Evolutionary conservation across 306 rosid genomes (phyloP).

Genomic region (barrel medic (Medicago truncatula)): DNA sequence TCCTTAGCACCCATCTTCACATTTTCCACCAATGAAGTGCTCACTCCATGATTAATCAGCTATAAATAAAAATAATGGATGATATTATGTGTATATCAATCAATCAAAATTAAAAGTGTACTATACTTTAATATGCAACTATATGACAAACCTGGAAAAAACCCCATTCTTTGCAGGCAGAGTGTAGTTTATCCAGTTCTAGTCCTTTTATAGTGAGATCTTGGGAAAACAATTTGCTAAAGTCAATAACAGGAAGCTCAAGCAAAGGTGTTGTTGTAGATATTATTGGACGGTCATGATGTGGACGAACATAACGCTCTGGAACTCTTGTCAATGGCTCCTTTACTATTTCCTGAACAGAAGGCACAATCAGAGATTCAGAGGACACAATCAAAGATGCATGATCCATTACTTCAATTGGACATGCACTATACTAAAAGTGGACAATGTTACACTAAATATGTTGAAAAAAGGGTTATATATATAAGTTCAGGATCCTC

Average conservation of each 20-base stretch:
- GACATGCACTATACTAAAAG: not conserved
- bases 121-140: not conserved
- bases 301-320: slow-evolving; percentile 34
- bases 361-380: not conserved
- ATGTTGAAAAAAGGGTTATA: not conserved
- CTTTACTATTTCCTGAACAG: slow-evolving; percentile 31
- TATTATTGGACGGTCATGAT: slow-evolving; percentile 18
- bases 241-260: slow-evolving; percentile 51
- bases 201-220: slow-evolving; percentile 25
- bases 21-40: slow-evolving; percentile 15
- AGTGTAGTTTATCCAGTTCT: slow-evolving; percentile 45
- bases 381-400: not conserved
- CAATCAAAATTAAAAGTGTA: not conserved
- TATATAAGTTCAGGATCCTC: not conserved
- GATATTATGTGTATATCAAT: not conserved
- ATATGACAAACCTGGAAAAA: slow-evolving; percentile 50
- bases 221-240: slow-evolving; percentile 41
- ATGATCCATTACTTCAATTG: not conserved
- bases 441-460: not conserved
- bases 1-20: slow-evolving; percentile 25
- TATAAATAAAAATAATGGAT: not conserved
- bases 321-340: not conserved
- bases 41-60: slow-evolving; percentile 34
- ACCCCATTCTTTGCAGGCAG: slow-evolving; percentile 61
- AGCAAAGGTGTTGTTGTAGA: slow-evolving; percentile 17